phyloP scores from a whole-genome alignment of 305 asterid species.

The Fraxinus xanthoxyloides region DNA sequence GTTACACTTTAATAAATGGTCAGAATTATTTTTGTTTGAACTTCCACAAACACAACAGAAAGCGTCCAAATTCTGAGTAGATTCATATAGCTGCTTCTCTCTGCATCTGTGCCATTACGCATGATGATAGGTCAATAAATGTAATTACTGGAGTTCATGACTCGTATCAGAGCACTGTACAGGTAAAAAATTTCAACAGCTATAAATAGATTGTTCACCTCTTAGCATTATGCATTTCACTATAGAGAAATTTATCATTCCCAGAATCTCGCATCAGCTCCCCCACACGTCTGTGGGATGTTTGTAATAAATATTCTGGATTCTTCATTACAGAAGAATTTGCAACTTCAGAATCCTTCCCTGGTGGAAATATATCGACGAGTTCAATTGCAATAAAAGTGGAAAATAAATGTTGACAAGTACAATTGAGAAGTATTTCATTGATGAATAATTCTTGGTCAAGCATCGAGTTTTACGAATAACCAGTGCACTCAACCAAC shows the following conservation, averaged over 20 bases:
- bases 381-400: not conserved
- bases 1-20: constrained; percentile 40
- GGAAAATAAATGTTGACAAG: not conserved
- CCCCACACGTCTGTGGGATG: constrained; percentile 26
- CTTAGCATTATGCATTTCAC: constrained; percentile 24
- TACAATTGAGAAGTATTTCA: constrained; percentile 8
- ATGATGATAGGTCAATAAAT: constrained; percentile 24
- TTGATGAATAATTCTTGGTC: not conserved
- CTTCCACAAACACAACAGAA: constrained; percentile 44
- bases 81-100: constrained; percentile 26
- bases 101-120: constrained; percentile 34
- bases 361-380: constrained; percentile 27
- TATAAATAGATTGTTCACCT: constrained; percentile 28
- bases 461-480: constrained; percentile 13
- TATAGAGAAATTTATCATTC: constrained; percentile 23
- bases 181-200: constrained; percentile 14
- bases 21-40: constrained; percentile 34
- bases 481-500: not conserved
- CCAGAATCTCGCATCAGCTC: constrained; percentile 22
- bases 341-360: constrained; percentile 26
- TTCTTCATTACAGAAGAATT: constrained; percentile 27
- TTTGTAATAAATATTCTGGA: constrained; percentile 19
- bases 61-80: constrained; percentile 17
- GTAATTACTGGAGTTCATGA: constrained; percentile 15
- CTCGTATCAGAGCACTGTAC: constrained; percentile 15